Evolutionary conservation across 805 yeast genomes (phyloP).

Genomic region (Suhomyces canberraensis): DNA sequence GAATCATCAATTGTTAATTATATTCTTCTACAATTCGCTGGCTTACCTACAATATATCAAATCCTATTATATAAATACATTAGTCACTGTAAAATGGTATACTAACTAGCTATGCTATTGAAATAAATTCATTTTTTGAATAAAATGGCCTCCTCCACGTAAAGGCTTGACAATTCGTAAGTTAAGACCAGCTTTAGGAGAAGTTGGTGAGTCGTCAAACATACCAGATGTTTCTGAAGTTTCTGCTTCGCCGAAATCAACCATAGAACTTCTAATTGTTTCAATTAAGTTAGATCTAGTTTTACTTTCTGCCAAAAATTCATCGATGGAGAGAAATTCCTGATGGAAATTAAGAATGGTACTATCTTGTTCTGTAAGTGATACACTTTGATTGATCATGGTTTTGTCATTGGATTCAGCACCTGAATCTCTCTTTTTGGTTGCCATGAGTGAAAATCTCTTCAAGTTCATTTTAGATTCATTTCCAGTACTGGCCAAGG

Average conservation of each 20-base stretch:
- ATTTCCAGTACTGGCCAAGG: conserved; percentile 2
- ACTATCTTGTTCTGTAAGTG: conserved; percentile 7
- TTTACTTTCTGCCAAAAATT: conserved; percentile 14
- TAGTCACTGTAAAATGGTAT: too few species aligned
- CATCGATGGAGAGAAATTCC: conserved; percentile 14
- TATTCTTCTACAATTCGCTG: too few species aligned
- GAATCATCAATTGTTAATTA: too few species aligned
- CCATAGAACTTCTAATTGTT: conserved; percentile 7
- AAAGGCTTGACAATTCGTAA: conserved; percentile 61
- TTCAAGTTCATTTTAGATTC: conserved; percentile 6
- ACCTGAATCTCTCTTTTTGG: conserved; percentile 7
- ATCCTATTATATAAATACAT: too few species aligned
- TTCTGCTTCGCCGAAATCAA: conserved; percentile 9
- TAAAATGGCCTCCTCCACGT: conserved; percentile 45
- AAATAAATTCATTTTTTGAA: conserved; percentile 13
- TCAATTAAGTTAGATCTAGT: conserved; percentile 10
- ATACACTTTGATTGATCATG: conserved; percentile 4
- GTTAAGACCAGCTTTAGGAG: conserved; percentile 49
- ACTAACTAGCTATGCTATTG: too few species aligned
- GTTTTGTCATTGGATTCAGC: conserved; percentile 5
- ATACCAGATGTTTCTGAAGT: conserved; percentile 17
- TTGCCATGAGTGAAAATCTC: conserved; percentile 4
- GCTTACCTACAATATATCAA: too few species aligned
- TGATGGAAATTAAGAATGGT: conserved; percentile 13
- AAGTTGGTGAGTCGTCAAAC: conserved; percentile 15